Conservation (phyloP, 2,329 filamentous ascomycete species). For the Pseudogymnoascus sp. region DNA sequence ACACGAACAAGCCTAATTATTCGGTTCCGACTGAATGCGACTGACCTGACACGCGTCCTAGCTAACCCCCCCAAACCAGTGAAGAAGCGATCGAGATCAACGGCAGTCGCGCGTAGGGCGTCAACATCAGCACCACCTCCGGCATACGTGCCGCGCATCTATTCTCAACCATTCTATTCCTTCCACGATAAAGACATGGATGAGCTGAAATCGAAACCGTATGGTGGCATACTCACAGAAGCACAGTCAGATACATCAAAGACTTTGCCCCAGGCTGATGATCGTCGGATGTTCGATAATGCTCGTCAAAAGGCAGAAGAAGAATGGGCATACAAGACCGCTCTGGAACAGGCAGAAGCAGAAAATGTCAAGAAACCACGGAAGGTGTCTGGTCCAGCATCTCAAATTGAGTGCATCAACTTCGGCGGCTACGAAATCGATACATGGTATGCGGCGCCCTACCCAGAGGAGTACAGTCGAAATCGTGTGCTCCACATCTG, state of each 20-base stretch:
- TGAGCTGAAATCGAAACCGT: slow-evolving; percentile 85
- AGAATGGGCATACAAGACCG: slow-evolving; percentile 67
- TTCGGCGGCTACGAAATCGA: slow-evolving; percentile 98
- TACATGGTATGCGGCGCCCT: slow-evolving; percentile 97
- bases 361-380: slow-evolving; percentile 57
- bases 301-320: slow-evolving; percentile 87
- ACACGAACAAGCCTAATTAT: slow-evolving; percentile 39
- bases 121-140: slow-evolving; percentile 31
- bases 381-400: slow-evolving; percentile 77
- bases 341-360: slow-evolving; percentile 60
- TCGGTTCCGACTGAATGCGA: slow-evolving; percentile 48
- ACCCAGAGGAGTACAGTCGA: slow-evolving; percentile 95
- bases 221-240: slow-evolving; percentile 86
- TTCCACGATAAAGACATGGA: slow-evolving; percentile 86
- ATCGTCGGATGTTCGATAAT: slow-evolving; percentile 80
- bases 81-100: slow-evolving; percentile 35
- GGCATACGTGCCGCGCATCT: slow-evolving; percentile 33
- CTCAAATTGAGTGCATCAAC: slow-evolving; percentile 97
- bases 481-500: slow-evolving; percentile 98
- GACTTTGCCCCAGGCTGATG: slow-evolving; percentile 71
- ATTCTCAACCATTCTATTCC: slow-evolving; percentile 74
- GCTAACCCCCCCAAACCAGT: slow-evolving; percentile 50
- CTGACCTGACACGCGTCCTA: slow-evolving; percentile 53
- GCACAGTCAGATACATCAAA: slow-evolving; percentile 83
- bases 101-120: slow-evolving; percentile 30